A percentile compares a stretch with the other conserved stretches of the same genome.
Evolutionary conservation across 1,139 yeast genomes (phyloP).

Genomic region (Hansenula anomala): DNA sequence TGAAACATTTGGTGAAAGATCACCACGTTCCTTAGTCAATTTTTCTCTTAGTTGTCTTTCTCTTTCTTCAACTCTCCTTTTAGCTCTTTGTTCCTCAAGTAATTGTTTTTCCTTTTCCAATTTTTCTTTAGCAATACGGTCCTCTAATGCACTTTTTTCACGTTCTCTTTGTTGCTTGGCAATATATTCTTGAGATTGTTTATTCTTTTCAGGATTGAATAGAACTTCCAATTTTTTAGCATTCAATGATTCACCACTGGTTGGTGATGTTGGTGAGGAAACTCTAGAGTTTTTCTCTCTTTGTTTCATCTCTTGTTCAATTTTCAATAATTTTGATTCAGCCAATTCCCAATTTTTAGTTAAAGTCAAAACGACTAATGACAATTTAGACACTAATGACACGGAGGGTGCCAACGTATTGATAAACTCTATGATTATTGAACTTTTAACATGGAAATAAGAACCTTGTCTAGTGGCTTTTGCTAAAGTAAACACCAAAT

Average conservation of each 20-base stretch:
- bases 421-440: slow-evolving; percentile 35
- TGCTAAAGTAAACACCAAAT: slow-evolving; percentile 45
- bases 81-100: slow-evolving; percentile 16
- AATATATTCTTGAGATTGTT: slow-evolving; percentile 23
- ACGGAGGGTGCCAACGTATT: slow-evolving; percentile 22
- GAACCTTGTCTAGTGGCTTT: slow-evolving; percentile 45
- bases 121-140: slow-evolving; percentile 20
- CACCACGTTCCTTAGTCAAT: slow-evolving; percentile 10
- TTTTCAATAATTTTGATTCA: slow-evolving; percentile 8
- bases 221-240: slow-evolving; percentile 19
- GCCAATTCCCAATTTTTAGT: slow-evolving; percentile 25
- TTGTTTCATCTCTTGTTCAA: slow-evolving; percentile 20
- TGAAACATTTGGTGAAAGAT: slow-evolving; percentile 17
- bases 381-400: slow-evolving; percentile 16
- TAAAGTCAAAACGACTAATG: too few species aligned
- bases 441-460: slow-evolving; percentile 31
- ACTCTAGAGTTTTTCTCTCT: slow-evolving; percentile 2
- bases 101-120: slow-evolving; percentile 16
- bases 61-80: slow-evolving; percentile 21
- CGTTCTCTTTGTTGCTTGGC: slow-evolving; percentile 24
- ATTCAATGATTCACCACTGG: slow-evolving; percentile 2
- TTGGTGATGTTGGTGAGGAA: neutral
- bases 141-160: slow-evolving; percentile 22
- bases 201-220: slow-evolving; percentile 24
- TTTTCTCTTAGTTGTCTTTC: slow-evolving; percentile 23